Evolutionary conservation across 352 stramenopile genomes (phyloP).

Genomic region (Pythium aphanidermatum): DNA sequence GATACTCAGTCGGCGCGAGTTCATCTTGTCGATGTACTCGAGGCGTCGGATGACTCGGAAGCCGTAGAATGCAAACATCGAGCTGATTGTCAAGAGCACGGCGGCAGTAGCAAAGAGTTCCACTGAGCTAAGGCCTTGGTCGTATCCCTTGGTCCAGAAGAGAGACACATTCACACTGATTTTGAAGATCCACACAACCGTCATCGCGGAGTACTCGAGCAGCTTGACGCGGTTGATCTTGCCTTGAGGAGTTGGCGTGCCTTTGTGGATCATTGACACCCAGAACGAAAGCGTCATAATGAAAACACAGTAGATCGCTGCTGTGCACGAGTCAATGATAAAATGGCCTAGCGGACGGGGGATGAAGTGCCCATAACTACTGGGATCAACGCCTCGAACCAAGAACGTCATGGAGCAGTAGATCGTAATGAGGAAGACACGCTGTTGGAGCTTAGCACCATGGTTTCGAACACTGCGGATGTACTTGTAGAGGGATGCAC

Average conservation of each 20-base stretch:
- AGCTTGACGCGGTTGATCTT: constrained; percentile 25
- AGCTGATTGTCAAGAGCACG: constrained; percentile 20
- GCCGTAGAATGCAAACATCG: constrained; percentile 24
- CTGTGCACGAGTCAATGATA: constrained; percentile 52
- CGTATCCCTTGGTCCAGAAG: constrained; percentile 33
- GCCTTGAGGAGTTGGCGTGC: constrained; percentile 18
- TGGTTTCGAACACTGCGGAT: constrained; percentile 21
- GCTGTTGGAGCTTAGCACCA: constrained; percentile 38
- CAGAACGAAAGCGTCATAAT: constrained; percentile 52
- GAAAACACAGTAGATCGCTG: constrained; percentile 50
- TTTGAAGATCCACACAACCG: constrained; percentile 34
- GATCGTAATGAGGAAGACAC: constrained; percentile 42
- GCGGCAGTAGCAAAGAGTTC: constrained; percentile 23
- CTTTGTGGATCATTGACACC: constrained; percentile 50
- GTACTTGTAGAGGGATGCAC: constrained; percentile 40
- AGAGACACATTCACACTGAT: constrained; percentile 22
- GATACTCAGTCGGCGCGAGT: constrained; percentile 15
- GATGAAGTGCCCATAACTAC: constrained; percentile 41
- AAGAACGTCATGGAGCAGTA: constrained; percentile 48
- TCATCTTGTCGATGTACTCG: constrained; percentile 33
- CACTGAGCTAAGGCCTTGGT: constrained; percentile 16
- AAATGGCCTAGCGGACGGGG: constrained; percentile 35
- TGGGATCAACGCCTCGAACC: constrained; percentile 44
- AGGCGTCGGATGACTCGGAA: constrained; percentile 34
- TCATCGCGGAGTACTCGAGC: constrained; percentile 24